Evolutionary conservation across 306 rosid genomes (phyloP).

Genomic region (Lupinus albus): DNA sequence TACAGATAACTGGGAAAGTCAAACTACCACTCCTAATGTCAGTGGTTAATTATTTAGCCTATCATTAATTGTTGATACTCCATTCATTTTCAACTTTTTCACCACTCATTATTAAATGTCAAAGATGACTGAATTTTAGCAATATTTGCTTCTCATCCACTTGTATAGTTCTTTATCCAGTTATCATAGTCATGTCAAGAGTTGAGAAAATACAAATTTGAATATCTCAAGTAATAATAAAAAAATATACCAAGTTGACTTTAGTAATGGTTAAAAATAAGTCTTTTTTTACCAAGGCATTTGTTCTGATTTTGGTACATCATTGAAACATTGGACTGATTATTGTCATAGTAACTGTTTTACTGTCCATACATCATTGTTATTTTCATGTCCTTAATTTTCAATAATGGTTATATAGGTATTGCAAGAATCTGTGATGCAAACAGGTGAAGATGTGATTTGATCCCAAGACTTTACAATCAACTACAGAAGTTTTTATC

Average conservation of each 20-base stretch:
- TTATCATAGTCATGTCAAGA: background rate
- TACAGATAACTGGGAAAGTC: slow-evolving; percentile 56
- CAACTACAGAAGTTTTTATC: too few relatives aligned
- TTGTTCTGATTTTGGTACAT: too few relatives aligned
- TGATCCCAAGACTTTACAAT: too few relatives aligned
- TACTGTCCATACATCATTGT: too few relatives aligned
- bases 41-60: slow-evolving; percentile 39
- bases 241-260: background rate
- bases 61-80: background rate
- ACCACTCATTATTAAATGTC: background rate
- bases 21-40: slow-evolving; percentile 44
- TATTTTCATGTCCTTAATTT: too few relatives aligned
- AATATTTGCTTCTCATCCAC: slow-evolving; percentile 3
- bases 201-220: slow-evolving; percentile 24
- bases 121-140: slow-evolving; percentile 13
- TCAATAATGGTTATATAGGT: too few relatives aligned
- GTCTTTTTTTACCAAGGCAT: too few relatives aligned
- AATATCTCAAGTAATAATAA: background rate
- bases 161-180: slow-evolving; percentile 20
- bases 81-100: background rate
- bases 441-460: too few relatives aligned
- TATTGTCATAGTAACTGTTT: too few relatives aligned
- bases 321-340: too few relatives aligned
- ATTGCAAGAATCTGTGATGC: too few relatives aligned
- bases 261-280: background rate